A percentile compares a stretch with the other conserved stretches of the same genome.
These are phyloP conservation scores for Oryza officinalis DNA, from an alignment of 176 grass and related monocot genomes.

Conservation along the genomic window DNA sequence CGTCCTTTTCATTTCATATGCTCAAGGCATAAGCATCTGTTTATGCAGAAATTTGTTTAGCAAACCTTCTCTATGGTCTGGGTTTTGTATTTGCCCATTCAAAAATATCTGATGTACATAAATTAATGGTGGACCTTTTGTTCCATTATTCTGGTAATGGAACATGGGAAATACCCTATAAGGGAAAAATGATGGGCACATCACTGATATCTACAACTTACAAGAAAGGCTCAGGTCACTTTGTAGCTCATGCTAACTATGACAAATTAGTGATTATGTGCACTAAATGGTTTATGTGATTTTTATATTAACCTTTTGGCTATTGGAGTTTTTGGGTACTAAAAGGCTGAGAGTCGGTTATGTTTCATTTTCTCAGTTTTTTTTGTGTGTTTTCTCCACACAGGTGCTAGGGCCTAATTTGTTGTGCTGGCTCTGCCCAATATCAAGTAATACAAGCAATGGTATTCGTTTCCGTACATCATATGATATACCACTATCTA, in stretches of 20 bases:
- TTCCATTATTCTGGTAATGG: not conserved
- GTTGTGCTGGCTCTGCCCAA: conserved; percentile 72
- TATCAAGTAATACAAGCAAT: conserved; percentile 57
- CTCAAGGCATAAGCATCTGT: not conserved
- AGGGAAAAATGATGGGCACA: not conserved
- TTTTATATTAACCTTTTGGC: conserved; percentile 14
- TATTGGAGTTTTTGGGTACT: not conserved
- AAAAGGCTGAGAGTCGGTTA: not conserved
- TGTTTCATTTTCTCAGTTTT: not conserved
- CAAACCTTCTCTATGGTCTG: not conserved
- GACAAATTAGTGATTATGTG: not conserved
- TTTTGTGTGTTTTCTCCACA: not conserved
- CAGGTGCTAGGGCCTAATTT: conserved; percentile 80
- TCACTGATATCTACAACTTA: conserved; percentile 11
- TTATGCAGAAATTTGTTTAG: not conserved
- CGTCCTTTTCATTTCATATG: conserved; percentile 18
- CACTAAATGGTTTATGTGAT: not conserved
- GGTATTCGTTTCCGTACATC: conserved; percentile 77
- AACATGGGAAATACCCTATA: not conserved
- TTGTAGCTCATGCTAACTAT: not conserved
- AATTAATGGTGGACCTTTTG: not conserved
- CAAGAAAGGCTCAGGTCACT: not conserved
- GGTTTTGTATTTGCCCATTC: conserved; percentile 16
- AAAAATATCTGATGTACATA: not conserved
- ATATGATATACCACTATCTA: conserved; percentile 65